Evolutionary conservation across 129 eudicot species (phyloP).

Genomic region (Flaveria trinervia): DNA sequence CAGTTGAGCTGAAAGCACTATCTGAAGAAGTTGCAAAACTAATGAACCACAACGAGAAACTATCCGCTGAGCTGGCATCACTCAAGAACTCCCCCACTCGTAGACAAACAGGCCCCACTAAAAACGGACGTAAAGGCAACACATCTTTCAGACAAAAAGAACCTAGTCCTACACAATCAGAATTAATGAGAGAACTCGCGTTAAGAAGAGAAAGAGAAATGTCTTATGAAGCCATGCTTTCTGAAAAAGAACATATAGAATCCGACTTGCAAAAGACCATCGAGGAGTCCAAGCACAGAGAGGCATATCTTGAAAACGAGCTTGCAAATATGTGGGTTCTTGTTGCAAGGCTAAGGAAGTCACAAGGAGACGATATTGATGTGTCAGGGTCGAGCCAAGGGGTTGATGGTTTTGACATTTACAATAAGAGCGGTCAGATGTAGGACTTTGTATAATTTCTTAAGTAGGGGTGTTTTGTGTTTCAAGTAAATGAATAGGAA

Average conservation of each 20-base stretch:
- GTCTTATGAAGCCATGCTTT: constrained; percentile 69
- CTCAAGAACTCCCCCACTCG: constrained; percentile 71
- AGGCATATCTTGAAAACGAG: constrained; percentile 91
- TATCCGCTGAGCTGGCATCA: constrained; percentile 49
- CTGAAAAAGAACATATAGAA: constrained; percentile 71
- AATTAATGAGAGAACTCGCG: constrained; percentile 76
- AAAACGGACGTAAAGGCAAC: constrained; percentile 66
- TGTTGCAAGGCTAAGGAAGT: constrained; percentile 79
- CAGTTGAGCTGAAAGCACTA: constrained; percentile 87
- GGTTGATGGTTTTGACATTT: constrained; percentile 39
- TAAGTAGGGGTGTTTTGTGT: constrained; percentile 6
- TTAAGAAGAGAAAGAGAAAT: constrained; percentile 74
- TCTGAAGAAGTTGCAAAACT: constrained; percentile 97
- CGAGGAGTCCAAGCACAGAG: constrained; percentile 85
- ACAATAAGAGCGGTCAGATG: constrained; percentile 30
- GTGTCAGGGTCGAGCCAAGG: constrained; percentile 41
- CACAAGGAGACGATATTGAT: constrained; percentile 52
- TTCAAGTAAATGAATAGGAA: constrained; percentile 19
- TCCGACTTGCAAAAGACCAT: constrained; percentile 63
- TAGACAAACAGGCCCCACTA: constrained; percentile 33
- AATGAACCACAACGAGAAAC: constrained; percentile 86
- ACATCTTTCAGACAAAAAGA: constrained; percentile 58
- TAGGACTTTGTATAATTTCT: constrained; percentile 31
- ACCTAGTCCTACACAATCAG: constrained; percentile 46
- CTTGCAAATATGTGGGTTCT: constrained; percentile 99